phyloP scores from a whole-genome alignment of 2,329 filamentous ascomycete species.

The Neodidymelliopsis sp. region DNA sequence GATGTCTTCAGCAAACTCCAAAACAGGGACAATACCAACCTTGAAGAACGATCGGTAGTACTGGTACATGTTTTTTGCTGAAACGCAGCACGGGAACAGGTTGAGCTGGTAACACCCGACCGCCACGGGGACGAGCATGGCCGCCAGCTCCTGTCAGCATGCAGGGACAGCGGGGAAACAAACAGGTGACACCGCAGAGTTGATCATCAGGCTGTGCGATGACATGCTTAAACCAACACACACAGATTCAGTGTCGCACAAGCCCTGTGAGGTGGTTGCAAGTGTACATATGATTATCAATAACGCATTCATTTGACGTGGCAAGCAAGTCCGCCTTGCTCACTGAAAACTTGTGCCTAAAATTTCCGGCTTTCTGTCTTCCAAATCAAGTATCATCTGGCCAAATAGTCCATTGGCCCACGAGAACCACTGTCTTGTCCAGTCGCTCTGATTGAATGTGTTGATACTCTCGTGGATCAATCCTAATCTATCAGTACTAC shows the following conservation, averaged over 20 bases:
- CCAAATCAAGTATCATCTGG: constrained; percentile 58
- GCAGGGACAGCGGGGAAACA: constrained; percentile 1
- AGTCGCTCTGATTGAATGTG: constrained; percentile 55
- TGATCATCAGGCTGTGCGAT: constrained; percentile 6
- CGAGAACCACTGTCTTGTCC: constrained; percentile 60
- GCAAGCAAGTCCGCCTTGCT: constrained; percentile 14
- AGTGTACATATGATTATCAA: neutral
- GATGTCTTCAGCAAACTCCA: neutral
- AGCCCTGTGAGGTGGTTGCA: neutral
- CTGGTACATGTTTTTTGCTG: too few species aligned
- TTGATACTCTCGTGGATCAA: constrained; percentile 62
- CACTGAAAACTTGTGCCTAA: constrained; percentile 55
- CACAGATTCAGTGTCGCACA: neutral
- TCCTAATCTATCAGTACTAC: constrained; percentile 57
- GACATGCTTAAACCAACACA: constrained; percentile 1
- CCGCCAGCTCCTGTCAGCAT: constrained; percentile 5
- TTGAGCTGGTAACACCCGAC: constrained; percentile 9
- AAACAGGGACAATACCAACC: neutral
- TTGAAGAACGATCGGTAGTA: neutral
- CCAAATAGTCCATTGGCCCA: constrained; percentile 63
- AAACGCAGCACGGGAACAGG: neutral
- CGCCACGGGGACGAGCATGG: neutral
- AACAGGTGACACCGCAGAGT: constrained; percentile 6
- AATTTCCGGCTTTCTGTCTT: constrained; percentile 53
- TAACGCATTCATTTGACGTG: neutral